Percentiles rank a stretch among this genome's conserved stretches.
Conservation (phyloP, 208 protist species). For the Tritrichomonas musculus region DNA sequence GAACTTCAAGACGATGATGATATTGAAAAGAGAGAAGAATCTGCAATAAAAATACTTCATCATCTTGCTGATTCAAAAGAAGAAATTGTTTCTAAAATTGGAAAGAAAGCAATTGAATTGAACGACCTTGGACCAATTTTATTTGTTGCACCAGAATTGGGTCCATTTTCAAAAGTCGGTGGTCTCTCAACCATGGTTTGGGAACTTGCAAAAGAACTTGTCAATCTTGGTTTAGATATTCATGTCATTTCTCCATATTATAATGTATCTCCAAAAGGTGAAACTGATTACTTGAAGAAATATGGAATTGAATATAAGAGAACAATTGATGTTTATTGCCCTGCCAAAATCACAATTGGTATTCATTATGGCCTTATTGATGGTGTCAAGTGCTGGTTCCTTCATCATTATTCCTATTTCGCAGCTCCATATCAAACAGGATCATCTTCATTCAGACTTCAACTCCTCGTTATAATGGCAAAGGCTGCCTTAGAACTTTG, state of each 20-base stretch:
- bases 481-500: background rate
- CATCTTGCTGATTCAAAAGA: background rate
- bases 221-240: background rate
- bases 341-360: background rate
- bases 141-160: conserved; percentile 16
- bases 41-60: background rate
- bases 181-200: conserved; percentile 30
- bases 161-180: conserved; percentile 17
- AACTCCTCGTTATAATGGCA: background rate
- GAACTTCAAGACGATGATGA: background rate
- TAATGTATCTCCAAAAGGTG: conserved; percentile 8
- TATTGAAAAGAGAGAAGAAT: background rate
- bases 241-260: conserved; percentile 31
- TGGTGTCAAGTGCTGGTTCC: conserved; percentile 22
- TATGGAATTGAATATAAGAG: background rate
- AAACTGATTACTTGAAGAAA: conserved; percentile 14
- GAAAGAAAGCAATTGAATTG: background rate
- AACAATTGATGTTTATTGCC: conserved; percentile 24
- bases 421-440: conserved; percentile 15
- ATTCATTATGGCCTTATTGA: background rate
- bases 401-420: conserved; percentile 24
- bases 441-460: background rate
- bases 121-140: conserved; percentile 24
- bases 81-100: background rate
- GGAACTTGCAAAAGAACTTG: conserved; percentile 23